phyloP scores from a whole-genome alignment of 805 yeast species.

The Nakazawaea siamensis region DNA sequence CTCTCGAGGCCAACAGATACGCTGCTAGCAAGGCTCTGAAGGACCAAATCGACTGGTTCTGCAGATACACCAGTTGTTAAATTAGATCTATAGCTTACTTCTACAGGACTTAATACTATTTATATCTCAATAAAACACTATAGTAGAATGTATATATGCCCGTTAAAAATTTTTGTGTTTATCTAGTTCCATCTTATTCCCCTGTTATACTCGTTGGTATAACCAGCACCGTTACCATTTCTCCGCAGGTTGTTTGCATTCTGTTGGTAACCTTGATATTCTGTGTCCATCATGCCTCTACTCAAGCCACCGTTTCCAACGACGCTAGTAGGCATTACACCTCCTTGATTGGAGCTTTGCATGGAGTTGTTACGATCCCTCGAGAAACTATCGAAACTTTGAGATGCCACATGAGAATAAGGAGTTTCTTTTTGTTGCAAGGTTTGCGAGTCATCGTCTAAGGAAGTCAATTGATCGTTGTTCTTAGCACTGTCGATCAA shows the following conservation, averaged over 20 bases:
- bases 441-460: conserved; percentile 16
- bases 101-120: background rate
- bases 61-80: conserved; percentile 1
- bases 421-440: conserved; percentile 18
- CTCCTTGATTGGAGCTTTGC: conserved; percentile 7
- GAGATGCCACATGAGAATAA: conserved; percentile 15
- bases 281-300: no score
- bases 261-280: conserved; percentile 8
- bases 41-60: conserved; percentile 32
- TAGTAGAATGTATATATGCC: conserved; percentile 10
- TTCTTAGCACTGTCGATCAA: conserved; percentile 22
- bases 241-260: conserved; percentile 2
- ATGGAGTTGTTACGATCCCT: conserved; percentile 17
- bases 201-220: conserved; percentile 10
- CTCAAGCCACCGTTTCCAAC: no score
- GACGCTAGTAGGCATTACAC: conserved; percentile 18
- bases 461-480: conserved; percentile 22
- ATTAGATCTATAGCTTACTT: no score
- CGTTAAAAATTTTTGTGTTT: background rate
- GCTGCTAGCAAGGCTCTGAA: conserved; percentile 60
- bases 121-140: background rate
- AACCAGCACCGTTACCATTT: no score
- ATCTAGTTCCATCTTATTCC: conserved; percentile 11
- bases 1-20: conserved; percentile 41
- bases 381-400: conserved; percentile 3